A percentile compares a stretch with the other conserved stretches of the same genome.
Conservation (phyloP, 2,329 filamentous ascomycete species). For the Colletotrichum gloeosporioides region DNA sequence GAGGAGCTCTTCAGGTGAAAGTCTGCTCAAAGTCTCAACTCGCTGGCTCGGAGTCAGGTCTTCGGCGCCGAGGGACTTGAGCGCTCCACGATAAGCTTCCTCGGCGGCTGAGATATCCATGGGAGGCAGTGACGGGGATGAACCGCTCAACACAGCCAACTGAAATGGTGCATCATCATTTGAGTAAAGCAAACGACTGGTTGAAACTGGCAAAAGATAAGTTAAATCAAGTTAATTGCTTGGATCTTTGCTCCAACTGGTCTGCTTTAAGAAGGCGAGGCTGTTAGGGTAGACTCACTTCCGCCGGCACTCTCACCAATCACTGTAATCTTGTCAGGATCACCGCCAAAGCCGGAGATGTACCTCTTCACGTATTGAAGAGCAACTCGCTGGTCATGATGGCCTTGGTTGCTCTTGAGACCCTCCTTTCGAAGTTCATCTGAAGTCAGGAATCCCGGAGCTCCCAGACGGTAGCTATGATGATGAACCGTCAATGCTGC, state of each 20-base stretch:
- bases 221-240: background rate
- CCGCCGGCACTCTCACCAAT: conserved; percentile 55
- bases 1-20: background rate
- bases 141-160: background rate
- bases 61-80: background rate
- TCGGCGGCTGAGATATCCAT: background rate
- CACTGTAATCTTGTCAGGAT: conserved; percentile 34
- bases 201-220: background rate
- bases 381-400: conserved; percentile 41
- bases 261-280: background rate
- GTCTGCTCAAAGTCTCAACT: background rate
- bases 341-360: conserved; percentile 39
- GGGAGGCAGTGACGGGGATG: background rate
- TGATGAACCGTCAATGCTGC: background rate
- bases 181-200: background rate
- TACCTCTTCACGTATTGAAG: conserved; percentile 37
- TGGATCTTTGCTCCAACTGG: background rate
- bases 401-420: conserved; percentile 47
- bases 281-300: conserved; percentile 31
- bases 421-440: conserved; percentile 49
- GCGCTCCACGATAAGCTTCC: background rate
- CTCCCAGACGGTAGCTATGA: conserved; percentile 50
- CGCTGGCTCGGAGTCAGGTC: background rate
- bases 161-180: background rate
- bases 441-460: conserved; percentile 52